A percentile compares a stretch with the other conserved stretches of the same genome.
Conservation (phyloP, 352 stramenopile species). For the Phytophthora colocasiae region DNA sequence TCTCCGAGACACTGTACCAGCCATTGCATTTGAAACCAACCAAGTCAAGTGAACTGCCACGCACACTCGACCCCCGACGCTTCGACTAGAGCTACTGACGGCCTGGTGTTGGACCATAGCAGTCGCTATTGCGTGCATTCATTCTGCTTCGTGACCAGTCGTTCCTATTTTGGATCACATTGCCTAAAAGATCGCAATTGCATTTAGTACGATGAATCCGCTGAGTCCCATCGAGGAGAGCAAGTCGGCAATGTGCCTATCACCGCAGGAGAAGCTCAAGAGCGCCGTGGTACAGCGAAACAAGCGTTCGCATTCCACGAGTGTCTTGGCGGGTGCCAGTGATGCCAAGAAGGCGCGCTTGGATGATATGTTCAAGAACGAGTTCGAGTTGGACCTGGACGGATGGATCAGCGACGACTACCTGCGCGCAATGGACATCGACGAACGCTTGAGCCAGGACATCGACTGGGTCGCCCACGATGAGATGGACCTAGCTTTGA, state of each 20-base stretch:
- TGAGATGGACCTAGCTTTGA: constrained; percentile 66
- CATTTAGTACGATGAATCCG: constrained; percentile 31
- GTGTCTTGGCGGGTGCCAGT: constrained; percentile 14
- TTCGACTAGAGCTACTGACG: constrained; percentile 23
- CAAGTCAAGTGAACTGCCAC: constrained; percentile 18
- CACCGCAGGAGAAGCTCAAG: constrained; percentile 74
- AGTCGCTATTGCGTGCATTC: constrained; percentile 4
- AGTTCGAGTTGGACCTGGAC: constrained; percentile 54
- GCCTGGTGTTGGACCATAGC: constrained; percentile 34
- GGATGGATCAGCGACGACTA: constrained; percentile 87
- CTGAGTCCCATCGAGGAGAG: constrained; percentile 48
- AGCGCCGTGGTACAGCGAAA: constrained; percentile 42
- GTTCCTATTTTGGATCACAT: constrained; percentile 17
- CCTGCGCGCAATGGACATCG: constrained; percentile 73
- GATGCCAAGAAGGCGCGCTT: constrained; percentile 43
- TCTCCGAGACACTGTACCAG: constrained; percentile 6
- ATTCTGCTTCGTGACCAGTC: constrained; percentile 20
- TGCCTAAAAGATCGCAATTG: constrained; percentile 29
- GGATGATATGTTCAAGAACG: constrained; percentile 45
- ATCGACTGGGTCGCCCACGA: constrained; percentile 85
- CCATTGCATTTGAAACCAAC: constrained; percentile 9
- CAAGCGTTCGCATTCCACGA: constrained; percentile 44
- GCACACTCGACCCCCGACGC: constrained; percentile 9
- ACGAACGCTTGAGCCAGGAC: constrained; percentile 80
- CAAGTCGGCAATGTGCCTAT: constrained; percentile 70